phyloP scores from a whole-genome alignment of 2,329 filamentous ascomycete species.

The Stylonectria norvegica region DNA sequence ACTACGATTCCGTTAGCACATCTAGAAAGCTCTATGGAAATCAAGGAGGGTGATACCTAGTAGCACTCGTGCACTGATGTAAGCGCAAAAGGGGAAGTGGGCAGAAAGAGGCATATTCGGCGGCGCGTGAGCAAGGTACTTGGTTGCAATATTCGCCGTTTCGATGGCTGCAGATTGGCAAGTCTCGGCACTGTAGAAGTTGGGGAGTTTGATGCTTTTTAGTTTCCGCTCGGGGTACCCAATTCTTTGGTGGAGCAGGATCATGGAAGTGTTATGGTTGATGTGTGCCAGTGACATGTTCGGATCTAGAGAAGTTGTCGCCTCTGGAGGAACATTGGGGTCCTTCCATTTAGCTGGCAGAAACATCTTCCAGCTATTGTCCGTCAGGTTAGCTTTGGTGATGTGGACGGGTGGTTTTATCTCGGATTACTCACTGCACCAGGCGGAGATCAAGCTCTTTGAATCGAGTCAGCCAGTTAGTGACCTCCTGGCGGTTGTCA shows the following conservation, averaged over 20 bases:
- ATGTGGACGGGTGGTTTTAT: background rate
- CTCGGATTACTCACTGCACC: conserved; percentile 39
- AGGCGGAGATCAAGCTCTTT: conserved; percentile 46
- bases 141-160: conserved; percentile 42
- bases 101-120: conserved; percentile 14
- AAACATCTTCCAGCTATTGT: conserved; percentile 40
- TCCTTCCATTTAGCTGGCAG: conserved; percentile 42
- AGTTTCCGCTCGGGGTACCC: conserved; percentile 38
- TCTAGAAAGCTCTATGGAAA: background rate
- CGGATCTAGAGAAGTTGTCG: conserved; percentile 40
- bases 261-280: conserved; percentile 48
- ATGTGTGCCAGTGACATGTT: conserved; percentile 48
- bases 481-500: conserved; percentile 37
- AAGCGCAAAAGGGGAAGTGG: conserved; percentile 46
- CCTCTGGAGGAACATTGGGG: conserved; percentile 27
- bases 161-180: conserved; percentile 45
- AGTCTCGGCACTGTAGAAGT: conserved; percentile 45
- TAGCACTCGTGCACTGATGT: conserved; percentile 42
- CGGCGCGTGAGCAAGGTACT: conserved; percentile 41
- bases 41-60: conserved; percentile 20
- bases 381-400: background rate
- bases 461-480: conserved; percentile 43
- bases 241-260: conserved; percentile 47
- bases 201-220: conserved; percentile 36
- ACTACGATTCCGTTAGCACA: conserved; percentile 9